Percentiles rank a stretch among this genome's conserved stretches.
Evolutionary conservation across 441 rosid species (phyloP).

Genomic region (Jatropha multifida): DNA sequence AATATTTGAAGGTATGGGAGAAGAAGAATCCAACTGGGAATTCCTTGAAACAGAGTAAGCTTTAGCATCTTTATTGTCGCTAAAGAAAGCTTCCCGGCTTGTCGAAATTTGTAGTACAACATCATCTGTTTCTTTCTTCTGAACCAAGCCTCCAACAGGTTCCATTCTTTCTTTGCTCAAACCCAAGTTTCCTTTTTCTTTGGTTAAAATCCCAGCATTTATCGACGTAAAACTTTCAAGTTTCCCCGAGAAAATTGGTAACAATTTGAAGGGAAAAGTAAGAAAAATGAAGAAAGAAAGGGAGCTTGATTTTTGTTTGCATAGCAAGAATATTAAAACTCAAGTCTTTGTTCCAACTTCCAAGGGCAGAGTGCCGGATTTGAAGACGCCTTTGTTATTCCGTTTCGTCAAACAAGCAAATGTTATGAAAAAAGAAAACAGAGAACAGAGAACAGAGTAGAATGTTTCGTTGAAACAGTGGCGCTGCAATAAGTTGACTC

Average conservation of each 20-base stretch:
- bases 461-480: not conserved
- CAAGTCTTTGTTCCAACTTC: not conserved
- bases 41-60: constrained; percentile 1
- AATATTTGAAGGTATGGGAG: constrained; percentile 14
- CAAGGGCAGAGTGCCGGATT: not conserved
- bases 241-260: not conserved
- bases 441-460: not conserved
- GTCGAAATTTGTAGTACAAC: constrained; percentile 40
- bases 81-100: constrained; percentile 8
- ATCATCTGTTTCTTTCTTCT: constrained; percentile 37
- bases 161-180: constrained; percentile 26
- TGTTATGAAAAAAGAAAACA: not conserved
- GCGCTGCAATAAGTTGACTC: constrained; percentile 15
- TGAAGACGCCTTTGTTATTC: not conserved
- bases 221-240: not conserved
- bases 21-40: constrained; percentile 26
- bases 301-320: not conserved
- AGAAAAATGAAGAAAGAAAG: not conserved
- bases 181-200: not conserved
- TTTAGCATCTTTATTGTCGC: not conserved
- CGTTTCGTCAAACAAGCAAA: not conserved
- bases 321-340: not conserved
- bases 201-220: not conserved
- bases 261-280: not conserved
- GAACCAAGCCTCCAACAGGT: constrained; percentile 18